phyloP scores from a whole-genome alignment of 1,139 yeast species.

The Pichia sp. region DNA sequence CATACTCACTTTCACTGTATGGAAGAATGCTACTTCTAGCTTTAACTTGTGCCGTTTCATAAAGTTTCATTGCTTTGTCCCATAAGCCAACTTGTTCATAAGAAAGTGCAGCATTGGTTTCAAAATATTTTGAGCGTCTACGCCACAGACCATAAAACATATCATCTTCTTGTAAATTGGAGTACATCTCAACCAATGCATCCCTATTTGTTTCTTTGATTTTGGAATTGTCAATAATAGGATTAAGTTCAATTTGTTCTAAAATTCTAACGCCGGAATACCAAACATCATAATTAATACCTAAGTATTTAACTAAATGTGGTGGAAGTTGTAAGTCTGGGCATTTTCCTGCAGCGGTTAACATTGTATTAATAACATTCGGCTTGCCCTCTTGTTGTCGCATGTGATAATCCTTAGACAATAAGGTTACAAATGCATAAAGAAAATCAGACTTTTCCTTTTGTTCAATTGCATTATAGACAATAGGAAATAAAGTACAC shows the following conservation, averaged over 20 bases:
- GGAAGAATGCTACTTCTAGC: constrained; percentile 96
- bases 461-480: constrained; percentile 64
- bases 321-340: constrained; percentile 85
- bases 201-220: constrained; percentile 85
- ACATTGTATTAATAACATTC: constrained; percentile 76
- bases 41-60: constrained; percentile 96
- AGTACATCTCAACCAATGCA: constrained; percentile 84
- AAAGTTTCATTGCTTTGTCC: constrained; percentile 90
- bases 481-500: constrained; percentile 77
- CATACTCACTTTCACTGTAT: constrained; percentile 90
- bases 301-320: constrained; percentile 83
- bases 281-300: constrained; percentile 88
- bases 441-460: constrained; percentile 82
- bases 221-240: constrained; percentile 53
- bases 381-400: constrained; percentile 85
- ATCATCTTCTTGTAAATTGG: constrained; percentile 87
- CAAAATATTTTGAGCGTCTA: constrained; percentile 87
- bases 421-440: constrained; percentile 65
- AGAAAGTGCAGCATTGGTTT: constrained; percentile 87
- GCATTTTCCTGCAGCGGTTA: constrained; percentile 75
- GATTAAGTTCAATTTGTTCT: constrained; percentile 56
- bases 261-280: constrained; percentile 77
- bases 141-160: constrained; percentile 98
- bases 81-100: constrained; percentile 94
- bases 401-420: constrained; percentile 87